Base-by-base conservation (phyloP, 2,329 filamentous ascomycete species). In the Ramichloridium luteum region DNA sequence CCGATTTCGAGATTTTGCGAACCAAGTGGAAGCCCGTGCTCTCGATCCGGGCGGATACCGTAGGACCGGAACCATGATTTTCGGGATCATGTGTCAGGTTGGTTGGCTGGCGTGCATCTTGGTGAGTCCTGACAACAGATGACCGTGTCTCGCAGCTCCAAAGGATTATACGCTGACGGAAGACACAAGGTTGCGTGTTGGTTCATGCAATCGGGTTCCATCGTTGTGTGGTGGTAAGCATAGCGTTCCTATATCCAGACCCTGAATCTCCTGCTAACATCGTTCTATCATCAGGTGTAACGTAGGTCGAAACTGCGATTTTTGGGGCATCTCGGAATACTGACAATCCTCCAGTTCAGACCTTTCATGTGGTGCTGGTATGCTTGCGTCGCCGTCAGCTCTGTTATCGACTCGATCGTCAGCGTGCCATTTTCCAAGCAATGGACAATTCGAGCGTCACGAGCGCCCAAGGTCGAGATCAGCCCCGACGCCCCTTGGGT, bases 181-280 rank as follows among this genome's bases (percentile, higher is more conserved):
- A 8, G 8, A 8, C 20, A 23, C 8, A 23, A 23, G 20, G 20
- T 32, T 11, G 31, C 23, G 5, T 32, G 31, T 22, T 32, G 31
- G 31, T 32, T 32, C 13, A 28, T 32, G 31, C 31, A 32, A 13
- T 10, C 23, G 12, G 22, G 11, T 12, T 6, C 11, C 8, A 27
- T 27, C 26, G 26, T 27, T 6, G 26, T 14, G 11, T 27, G 11
- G 11, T 27, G 26, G 26, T 27, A 14, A 12, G 13, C 26, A 6
- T n/a, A 6, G 6, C 13, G 8, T 27, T 13, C 13, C 20, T 23
- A 8, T 14, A n/a, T n/a, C n/a, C n/a, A n/a, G n/a, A n/a, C n/a
- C n/a, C n/a, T n/a, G n/a, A n/a, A n/a, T n/a, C n/a, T n/a, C n/a
- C n/a, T n/a, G n/a, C n/a, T n/a, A n/a, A n/a, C n/a, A n/a, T n/a